Evolutionary conservation across 176 grass and related monocot species (phyloP).

Genomic region (Avena insularis): DNA sequence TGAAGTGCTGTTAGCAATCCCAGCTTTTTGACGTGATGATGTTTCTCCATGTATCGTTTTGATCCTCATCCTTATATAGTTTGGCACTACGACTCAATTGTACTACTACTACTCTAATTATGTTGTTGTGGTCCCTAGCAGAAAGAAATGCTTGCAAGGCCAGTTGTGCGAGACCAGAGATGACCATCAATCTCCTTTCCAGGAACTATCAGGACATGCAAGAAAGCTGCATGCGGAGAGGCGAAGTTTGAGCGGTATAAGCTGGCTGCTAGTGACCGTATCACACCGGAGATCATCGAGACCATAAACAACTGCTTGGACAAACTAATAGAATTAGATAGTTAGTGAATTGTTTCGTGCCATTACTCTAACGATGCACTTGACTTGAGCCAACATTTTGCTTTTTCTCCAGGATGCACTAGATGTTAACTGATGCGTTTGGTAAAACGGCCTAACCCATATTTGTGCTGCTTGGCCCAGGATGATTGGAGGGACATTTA

Average conservation of each 20-base stretch:
- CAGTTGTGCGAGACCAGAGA: neutral
- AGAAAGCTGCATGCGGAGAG: slow-evolving; percentile 60
- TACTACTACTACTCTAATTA: neutral
- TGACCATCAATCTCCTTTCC: neutral
- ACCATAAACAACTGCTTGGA: slow-evolving; percentile 35
- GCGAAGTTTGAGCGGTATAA: slow-evolving; percentile 56
- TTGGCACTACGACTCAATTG: neutral
- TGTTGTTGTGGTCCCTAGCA: neutral
- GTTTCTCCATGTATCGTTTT: neutral
- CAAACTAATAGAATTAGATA: slow-evolving; percentile 38
- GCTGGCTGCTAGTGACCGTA: slow-evolving; percentile 39
- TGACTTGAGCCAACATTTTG: neutral
- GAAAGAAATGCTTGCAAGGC: neutral
- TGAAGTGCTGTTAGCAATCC: neutral
- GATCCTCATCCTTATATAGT: neutral
- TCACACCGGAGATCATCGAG: slow-evolving; percentile 29
- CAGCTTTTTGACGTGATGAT: neutral
- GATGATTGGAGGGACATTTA: no score
- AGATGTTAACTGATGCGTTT: no score
- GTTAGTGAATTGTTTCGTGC: neutral
- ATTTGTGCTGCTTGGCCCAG: no score
- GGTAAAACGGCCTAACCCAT: no score
- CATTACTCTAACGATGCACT: neutral
- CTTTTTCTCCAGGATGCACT: no score
- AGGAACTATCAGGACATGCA: slow-evolving; percentile 60